A percentile compares a stretch with the other conserved stretches of the same genome.
Evolutionary conservation across 768 basidiomycete genomes (phyloP).

Genomic region (Podaxis pistillaris): DNA sequence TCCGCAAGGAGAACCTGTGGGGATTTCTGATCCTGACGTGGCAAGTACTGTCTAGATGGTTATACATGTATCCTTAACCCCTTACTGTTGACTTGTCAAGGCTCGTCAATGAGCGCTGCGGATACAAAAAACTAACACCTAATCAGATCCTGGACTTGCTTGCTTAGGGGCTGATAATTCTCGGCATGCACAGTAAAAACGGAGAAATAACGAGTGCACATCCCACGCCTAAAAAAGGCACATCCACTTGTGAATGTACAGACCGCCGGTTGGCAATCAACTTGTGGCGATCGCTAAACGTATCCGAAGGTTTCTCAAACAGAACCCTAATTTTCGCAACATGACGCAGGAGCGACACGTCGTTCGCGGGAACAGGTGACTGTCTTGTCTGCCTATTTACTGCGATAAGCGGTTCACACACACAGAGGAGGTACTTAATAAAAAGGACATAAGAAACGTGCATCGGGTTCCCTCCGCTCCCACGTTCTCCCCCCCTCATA

Average conservation of each 20-base stretch:
- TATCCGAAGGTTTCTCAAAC: background rate
- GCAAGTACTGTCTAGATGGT: background rate
- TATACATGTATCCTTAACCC: background rate
- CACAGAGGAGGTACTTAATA: background rate
- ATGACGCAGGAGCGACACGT: background rate
- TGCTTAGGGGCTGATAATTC: too few relatives aligned
- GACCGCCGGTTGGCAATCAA: background rate
- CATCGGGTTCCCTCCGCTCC: background rate
- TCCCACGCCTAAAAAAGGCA: background rate
- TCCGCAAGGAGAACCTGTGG: background rate
- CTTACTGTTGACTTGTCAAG: too few relatives aligned
- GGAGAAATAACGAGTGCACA: background rate
- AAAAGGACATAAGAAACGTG: background rate
- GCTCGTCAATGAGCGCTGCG: too few relatives aligned
- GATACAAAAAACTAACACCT: too few relatives aligned
- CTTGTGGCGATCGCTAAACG: background rate
- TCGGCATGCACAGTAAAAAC: background rate
- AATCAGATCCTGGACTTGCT: too few relatives aligned
- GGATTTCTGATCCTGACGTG: background rate
- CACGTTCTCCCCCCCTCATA: background rate
- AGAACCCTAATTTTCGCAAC: background rate
- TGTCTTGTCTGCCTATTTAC: background rate
- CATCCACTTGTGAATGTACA: background rate
- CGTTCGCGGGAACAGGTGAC: background rate
- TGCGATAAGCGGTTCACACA: slow-evolving; percentile 7